Percentiles rank a stretch among this genome's conserved stretches.
These are phyloP conservation scores for Fraxinus quadrangulata DNA, from an alignment of 257 asterid species.

Conservation along the genomic window DNA sequence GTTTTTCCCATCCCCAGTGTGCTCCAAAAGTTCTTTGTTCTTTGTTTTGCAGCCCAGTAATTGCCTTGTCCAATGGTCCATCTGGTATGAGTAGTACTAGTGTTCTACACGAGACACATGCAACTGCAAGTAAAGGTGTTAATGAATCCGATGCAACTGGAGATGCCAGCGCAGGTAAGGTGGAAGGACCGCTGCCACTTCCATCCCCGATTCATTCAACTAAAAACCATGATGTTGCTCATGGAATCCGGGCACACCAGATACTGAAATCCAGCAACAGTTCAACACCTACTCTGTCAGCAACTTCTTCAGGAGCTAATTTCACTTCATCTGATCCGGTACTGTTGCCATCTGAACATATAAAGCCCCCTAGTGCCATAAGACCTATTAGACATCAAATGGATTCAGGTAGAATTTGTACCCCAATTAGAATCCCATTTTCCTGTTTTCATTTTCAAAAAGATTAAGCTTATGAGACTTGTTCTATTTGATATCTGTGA, in stretches of 20 bases:
- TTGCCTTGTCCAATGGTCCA: slow-evolving; percentile 50
- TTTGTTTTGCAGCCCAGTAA: slow-evolving; percentile 54
- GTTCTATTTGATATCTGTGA: slow-evolving; percentile 29
- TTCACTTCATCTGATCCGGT: slow-evolving; percentile 52
- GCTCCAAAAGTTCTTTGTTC: slow-evolving; percentile 22
- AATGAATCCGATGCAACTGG: slow-evolving; percentile 25
- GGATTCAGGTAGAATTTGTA: slow-evolving; percentile 44
- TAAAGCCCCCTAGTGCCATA: slow-evolving; percentile 36
- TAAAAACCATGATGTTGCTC: slow-evolving; percentile 29
- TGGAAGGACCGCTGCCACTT: slow-evolving; percentile 37
- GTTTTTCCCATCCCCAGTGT: background rate
- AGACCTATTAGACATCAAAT: slow-evolving; percentile 39
- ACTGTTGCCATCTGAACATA: slow-evolving; percentile 49
- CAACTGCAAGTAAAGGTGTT: slow-evolving; percentile 31
- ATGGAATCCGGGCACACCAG: slow-evolving; percentile 32
- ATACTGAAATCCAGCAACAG: slow-evolving; percentile 34
- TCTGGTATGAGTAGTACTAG: slow-evolving; percentile 41
- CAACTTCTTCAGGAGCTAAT: slow-evolving; percentile 41
- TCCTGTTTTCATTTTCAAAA: slow-evolving; percentile 6
- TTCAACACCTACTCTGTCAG: slow-evolving; percentile 33
- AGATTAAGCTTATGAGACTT: slow-evolving; percentile 22
- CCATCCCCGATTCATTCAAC: slow-evolving; percentile 37
- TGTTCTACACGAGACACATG: slow-evolving; percentile 33
- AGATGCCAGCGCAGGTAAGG: slow-evolving; percentile 33
- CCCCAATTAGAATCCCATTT: slow-evolving; percentile 26